Conservation (phyloP, 116 monocot genomes). For the Zostera marina region DNA sequence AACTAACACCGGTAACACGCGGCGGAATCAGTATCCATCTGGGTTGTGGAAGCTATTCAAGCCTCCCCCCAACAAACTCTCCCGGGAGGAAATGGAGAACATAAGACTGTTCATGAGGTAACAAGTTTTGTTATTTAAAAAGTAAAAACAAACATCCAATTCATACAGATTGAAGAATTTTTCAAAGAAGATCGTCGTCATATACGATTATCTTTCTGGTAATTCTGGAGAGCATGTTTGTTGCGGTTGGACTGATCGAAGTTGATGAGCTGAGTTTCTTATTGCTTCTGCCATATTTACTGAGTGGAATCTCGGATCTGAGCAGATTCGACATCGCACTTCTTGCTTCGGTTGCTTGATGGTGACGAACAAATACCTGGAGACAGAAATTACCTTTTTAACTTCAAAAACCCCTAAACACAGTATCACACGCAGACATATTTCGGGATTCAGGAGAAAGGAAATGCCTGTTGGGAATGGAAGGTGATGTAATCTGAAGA, state of each 20-base stretch:
- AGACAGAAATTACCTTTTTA: no score
- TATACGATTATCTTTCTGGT: conserved; percentile 9
- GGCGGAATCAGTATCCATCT: conserved; percentile 15
- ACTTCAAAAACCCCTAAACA: no score
- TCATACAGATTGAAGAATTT: not conserved
- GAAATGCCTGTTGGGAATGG: conserved; percentile 27
- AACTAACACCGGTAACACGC: no score
- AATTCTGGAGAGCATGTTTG: not conserved
- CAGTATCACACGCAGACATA: no score
- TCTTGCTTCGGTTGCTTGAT: not conserved
- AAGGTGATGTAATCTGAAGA: conserved; percentile 36
- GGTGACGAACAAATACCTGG: conserved; percentile 4
- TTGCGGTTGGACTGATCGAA: not conserved
- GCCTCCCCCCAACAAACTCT: conserved; percentile 13
- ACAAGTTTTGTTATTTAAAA: not conserved
- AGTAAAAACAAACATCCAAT: not conserved
- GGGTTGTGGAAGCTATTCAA: conserved; percentile 52
- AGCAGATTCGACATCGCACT: conserved; percentile 5
- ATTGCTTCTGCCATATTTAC: conserved; percentile 13
- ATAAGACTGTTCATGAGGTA: conserved; percentile 30
- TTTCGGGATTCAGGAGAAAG: not conserved
- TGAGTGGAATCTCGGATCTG: conserved; percentile 8
- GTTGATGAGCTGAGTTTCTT: conserved; percentile 5
- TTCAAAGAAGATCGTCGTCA: conserved; percentile 14
- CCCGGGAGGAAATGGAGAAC: conserved; percentile 26